Evolutionary conservation across 352 stramenopile species (phyloP).

Genomic region (Pythium phragmitis): DNA sequence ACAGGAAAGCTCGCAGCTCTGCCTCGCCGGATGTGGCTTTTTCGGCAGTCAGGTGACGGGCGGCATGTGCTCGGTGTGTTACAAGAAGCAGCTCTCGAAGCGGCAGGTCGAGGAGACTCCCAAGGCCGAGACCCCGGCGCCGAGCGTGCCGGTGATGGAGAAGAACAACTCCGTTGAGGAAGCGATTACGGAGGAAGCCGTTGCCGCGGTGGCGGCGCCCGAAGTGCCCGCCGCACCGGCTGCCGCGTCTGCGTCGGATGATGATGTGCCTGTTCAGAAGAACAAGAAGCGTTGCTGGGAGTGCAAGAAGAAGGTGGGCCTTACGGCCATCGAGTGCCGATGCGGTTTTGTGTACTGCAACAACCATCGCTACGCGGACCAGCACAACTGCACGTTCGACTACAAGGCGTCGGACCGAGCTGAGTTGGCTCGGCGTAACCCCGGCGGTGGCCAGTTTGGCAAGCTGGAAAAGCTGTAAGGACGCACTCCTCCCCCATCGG

Average conservation of each 20-base stretch:
- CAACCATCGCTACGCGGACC: slow-evolving; percentile 83
- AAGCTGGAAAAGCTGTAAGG: slow-evolving; percentile 85
- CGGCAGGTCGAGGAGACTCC: slow-evolving; percentile 46
- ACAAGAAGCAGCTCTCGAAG: slow-evolving; percentile 84
- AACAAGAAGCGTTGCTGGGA: slow-evolving; percentile 91
- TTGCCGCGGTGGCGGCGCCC: background rate
- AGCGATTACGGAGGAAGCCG: background rate
- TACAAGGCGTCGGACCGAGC: slow-evolving; percentile 79
- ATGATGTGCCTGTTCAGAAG: slow-evolving; percentile 73
- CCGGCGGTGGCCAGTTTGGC: slow-evolving; percentile 77
- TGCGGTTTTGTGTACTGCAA: slow-evolving; percentile 89
- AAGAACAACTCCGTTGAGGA: slow-evolving; percentile 19
- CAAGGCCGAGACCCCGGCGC: slow-evolving; percentile 27
- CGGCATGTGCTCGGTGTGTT: slow-evolving; percentile 84
- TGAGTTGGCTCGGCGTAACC: slow-evolving; percentile 76
- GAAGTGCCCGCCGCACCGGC: slow-evolving; percentile 10
- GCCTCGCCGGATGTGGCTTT: slow-evolving; percentile 75
- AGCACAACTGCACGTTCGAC: slow-evolving; percentile 86
- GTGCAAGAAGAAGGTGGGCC: slow-evolving; percentile 91
- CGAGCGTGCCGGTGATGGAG: background rate
- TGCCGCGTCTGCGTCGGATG: slow-evolving; percentile 24
- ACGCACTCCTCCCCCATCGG: background rate
- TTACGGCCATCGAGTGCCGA: slow-evolving; percentile 88
- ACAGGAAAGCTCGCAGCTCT: slow-evolving; percentile 72
- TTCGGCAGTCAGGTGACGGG: slow-evolving; percentile 67